Conservation (phyloP, 352 stramenopile genomes). For the Phytophthora ramorum region DNA sequence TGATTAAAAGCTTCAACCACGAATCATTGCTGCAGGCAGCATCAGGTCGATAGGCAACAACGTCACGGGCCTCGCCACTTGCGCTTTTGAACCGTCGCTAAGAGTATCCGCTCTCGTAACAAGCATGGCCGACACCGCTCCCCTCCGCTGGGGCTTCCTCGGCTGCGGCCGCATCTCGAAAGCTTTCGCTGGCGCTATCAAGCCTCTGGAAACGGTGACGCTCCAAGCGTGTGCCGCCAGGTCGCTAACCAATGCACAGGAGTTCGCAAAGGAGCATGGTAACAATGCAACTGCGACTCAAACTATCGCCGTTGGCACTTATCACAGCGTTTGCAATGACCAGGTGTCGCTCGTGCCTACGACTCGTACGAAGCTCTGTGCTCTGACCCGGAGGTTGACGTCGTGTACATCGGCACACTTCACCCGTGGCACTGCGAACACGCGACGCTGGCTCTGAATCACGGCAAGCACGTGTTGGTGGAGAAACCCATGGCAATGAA, state of each 20-base stretch:
- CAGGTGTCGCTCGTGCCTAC: conserved; percentile 66
- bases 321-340: not conserved
- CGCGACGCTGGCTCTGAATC: conserved; percentile 73
- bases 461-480: conserved; percentile 93
- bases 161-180: conserved; percentile 74
- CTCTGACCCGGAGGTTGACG: conserved; percentile 81
- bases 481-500: conserved; percentile 95
- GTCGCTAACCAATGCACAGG: conserved; percentile 50
- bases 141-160: conserved; percentile 71
- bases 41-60: not conserved
- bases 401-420: conserved; percentile 94
- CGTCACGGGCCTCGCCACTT: conserved; percentile 1
- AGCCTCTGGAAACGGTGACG: conserved; percentile 27
- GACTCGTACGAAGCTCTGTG: conserved; percentile 89
- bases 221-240: conserved; percentile 63
- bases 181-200: conserved; percentile 63
- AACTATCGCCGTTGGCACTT: not conserved
- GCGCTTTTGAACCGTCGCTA: not conserved
- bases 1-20: conserved; percentile 20
- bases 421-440: conserved; percentile 87
- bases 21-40: conserved; percentile 2
- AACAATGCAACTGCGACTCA: not conserved
- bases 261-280: conserved; percentile 52
- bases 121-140: conserved; percentile 1
- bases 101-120: not conserved